These are phyloP conservation scores for Verticillium klebahnii DNA, from an alignment of 2,329 filamentous ascomycete species.

Conservation along the genomic window DNA sequence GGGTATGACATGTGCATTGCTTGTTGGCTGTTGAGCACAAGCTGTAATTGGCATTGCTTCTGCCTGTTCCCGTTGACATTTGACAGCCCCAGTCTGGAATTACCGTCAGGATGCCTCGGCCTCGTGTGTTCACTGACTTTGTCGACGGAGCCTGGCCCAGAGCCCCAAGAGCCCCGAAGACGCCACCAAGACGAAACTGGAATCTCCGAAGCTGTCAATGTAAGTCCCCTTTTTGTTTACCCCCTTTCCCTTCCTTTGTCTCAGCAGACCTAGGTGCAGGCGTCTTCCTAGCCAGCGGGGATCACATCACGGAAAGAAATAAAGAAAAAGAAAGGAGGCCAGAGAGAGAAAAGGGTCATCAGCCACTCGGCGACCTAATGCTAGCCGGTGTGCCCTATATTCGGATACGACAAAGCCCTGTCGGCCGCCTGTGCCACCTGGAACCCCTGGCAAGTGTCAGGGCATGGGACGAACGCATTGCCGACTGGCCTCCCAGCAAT, in stretches of 20 bases:
- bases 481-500: not conserved
- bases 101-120: not conserved
- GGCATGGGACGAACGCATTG: not conserved
- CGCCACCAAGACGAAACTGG: not conserved
- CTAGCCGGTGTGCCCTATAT: not conserved
- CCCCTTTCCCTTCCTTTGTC: not conserved
- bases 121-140: not conserved
- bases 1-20: not conserved
- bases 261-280: not conserved
- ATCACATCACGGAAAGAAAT: not conserved
- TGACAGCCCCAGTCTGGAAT: not conserved
- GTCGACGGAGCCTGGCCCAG: not conserved
- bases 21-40: not conserved
- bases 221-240: not conserved
- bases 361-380: not conserved
- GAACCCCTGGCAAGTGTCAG: not conserved
- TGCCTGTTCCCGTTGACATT: not conserved
- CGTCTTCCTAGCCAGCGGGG: not conserved
- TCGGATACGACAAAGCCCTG: not conserved
- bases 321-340: not conserved
- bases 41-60: not conserved
- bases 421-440: not conserved
- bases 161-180: not conserved
- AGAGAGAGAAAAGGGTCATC: not conserved
- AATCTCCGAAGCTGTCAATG: not conserved